Evolutionary conservation across 371 early-diverging fungal genomes (phyloP), one percentile per base, ranked within the genome.

Genomic region (Dinochytrium kinnereticum): DNA sequence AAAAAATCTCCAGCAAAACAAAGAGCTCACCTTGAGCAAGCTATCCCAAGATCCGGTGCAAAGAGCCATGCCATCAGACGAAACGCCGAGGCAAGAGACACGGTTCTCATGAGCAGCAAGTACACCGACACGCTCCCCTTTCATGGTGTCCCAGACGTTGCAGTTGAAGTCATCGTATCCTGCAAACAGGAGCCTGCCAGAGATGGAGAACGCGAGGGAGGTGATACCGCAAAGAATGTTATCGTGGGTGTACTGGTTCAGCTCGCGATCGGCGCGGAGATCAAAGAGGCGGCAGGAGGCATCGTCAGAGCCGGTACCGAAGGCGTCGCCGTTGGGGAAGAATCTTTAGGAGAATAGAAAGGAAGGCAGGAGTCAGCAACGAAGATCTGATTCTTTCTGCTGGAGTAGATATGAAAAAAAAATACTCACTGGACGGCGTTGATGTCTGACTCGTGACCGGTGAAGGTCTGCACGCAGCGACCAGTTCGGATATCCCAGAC

Each of bases 21-120:
- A 40, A n/a, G n/a, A n/a, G 50, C 50, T 51, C 44, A 86, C 88
- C 94, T 97, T 98, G 72, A 98, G 89, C 79, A 91, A 84, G 59
- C 90, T 92, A 80, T 98, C 98, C 98, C 98, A 98, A 78, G 94
- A 94, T 37, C 98, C 98, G 0, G 98, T 98, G 80, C 96, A 96
- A 78, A 98, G 88, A 15, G 97, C 98, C 94, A 96, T 95, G 31
- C 98, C 98, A 80, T 98, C 98, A 64, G 89, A 89, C 0, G 95
- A 91, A 1, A 98, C 95, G 57, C 98, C 98, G 44, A 98, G 82
- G 81, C 98, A 98, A 74, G 94, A 93, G 21, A 98, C 98, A 51
- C 98, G 91, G 86, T 98, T 98, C 64, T 98, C 98, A 81, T 98
- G 98, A n/a, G 92, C 93, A 51, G 95, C 90, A 73, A 98, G 81